These are phyloP conservation scores for Globisporangium irregulare DNA, from an alignment of 352 stramenopile species.

Conservation along the genomic window DNA sequence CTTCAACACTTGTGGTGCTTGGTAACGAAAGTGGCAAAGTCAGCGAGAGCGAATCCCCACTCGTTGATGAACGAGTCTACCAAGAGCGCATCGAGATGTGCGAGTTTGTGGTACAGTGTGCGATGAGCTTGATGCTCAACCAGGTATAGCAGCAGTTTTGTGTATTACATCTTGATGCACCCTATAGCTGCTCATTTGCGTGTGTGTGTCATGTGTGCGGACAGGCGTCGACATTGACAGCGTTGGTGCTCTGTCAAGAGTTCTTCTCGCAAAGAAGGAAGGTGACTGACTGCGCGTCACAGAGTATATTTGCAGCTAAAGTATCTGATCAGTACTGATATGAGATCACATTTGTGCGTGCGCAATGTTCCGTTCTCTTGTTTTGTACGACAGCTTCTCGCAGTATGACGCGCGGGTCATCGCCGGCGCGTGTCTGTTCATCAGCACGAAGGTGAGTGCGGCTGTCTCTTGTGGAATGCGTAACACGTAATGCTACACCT, in stretches of 20 bases:
- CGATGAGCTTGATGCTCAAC: slow-evolving; percentile 17
- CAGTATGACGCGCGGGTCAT: slow-evolving; percentile 22
- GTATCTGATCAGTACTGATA: not conserved
- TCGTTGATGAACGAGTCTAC: not conserved
- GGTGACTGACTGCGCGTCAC: slow-evolving; percentile 7
- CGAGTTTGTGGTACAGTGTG: slow-evolving; percentile 12
- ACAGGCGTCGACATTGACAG: slow-evolving; percentile 19
- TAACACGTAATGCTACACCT: not conserved
- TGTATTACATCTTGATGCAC: too few relatives aligned
- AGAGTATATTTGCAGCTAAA: not conserved
- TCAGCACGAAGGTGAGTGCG: slow-evolving; percentile 18
- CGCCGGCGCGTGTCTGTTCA: slow-evolving; percentile 18
- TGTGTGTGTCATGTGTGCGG: not conserved
- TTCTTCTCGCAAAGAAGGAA: slow-evolving; percentile 24
- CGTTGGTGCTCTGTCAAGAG: slow-evolving; percentile 18
- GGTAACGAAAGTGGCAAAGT: not conserved
- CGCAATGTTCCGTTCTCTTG: not conserved
- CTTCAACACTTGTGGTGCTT: not conserved
- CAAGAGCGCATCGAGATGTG: slow-evolving; percentile 10
- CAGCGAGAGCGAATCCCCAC: not conserved
- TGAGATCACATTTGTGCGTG: not conserved
- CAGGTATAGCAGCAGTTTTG: slow-evolving; percentile 4
- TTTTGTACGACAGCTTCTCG: slow-evolving; percentile 12
- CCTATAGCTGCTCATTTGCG: not conserved
- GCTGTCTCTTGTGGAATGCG: not conserved